phyloP scores from a whole-genome alignment of 2,329 filamentous ascomycete species.

The Penicillium sp. region DNA sequence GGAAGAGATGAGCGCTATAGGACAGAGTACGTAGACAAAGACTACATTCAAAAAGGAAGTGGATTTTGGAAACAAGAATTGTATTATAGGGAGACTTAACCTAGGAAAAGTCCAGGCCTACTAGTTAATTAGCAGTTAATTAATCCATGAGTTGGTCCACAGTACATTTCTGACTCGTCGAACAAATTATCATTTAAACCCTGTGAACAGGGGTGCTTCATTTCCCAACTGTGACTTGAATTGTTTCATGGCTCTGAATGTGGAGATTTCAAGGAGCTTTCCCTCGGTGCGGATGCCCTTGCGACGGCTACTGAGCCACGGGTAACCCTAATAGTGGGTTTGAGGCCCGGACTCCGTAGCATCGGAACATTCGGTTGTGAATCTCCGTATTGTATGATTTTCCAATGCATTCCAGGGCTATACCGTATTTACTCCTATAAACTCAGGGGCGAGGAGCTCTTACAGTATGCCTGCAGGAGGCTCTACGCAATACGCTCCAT shows the following conservation, averaged over 20 bases:
- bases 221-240: conserved; percentile 21
- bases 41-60: background rate
- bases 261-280: conserved; percentile 27
- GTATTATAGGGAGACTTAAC: background rate
- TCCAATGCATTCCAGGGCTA: background rate
- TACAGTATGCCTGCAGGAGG: background rate
- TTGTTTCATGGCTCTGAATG: conserved; percentile 23
- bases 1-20: background rate
- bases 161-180: background rate
- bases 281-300: conserved; percentile 5
- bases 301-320: conserved; percentile 14
- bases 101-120: background rate
- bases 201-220: conserved; percentile 11
- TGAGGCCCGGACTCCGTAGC: conserved; percentile 3
- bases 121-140: background rate
- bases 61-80: background rate
- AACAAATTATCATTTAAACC: background rate
- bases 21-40: background rate
- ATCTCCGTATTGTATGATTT: background rate
- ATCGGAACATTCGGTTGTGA: background rate
- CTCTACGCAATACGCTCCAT: background rate
- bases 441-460: background rate
- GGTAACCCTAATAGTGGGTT: conserved; percentile 5
- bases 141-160: background rate
- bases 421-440: background rate